Base-by-base conservation (phyloP, 73 alveolate genomes). In the Tetrahymena elliotti region DNA sequence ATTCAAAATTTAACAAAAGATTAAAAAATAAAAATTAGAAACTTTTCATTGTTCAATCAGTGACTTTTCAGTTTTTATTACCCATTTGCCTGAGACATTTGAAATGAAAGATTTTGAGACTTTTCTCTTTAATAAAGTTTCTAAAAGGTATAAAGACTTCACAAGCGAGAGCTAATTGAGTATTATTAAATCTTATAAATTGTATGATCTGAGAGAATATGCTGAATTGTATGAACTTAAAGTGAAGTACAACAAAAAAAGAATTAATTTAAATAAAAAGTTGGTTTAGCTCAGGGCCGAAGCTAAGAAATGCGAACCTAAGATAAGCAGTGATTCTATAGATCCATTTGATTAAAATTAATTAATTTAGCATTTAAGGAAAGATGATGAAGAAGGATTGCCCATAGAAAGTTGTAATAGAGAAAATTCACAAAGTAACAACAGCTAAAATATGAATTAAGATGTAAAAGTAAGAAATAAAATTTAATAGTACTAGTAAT, bases 51-150 rank as follows among this genome's bases (percentile, higher is more conserved):
- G 83, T 20, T 52, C 95, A n/a, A 83, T 88, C 1, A 35, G 93
- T 27, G 95, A 93, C 35, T 93, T 93, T 93, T 52, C 95, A 24
- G 33, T 93, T 16, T 52, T 52, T 52, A 93, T 93, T 20, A 52
- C 93, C 41, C 93, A 88, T 52, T 53, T 93, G 24, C 82, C 93
- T 84, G 20, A 84, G 27, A 8, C 39, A 5, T 84, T 38, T 22
- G 54, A 93, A 2, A 93, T 93, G 88, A 36, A 38, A 38, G 84
- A 38, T 3, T 40, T 39, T 18, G 82, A 53, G 34, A 33, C 41
- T 35, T 68, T 68, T 68, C 88, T 93, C 92, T 37, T 93, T 39
- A 20, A 37, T 4, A 93, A 93, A 39, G 83, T 38, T n/a, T 38
- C 82, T 24, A 53, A 93, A 10, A 18, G 37, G n/a, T n/a, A 2